Conservation (phyloP, 2,329 filamentous ascomycete genomes). For the Tolypocladium inflatum region DNA sequence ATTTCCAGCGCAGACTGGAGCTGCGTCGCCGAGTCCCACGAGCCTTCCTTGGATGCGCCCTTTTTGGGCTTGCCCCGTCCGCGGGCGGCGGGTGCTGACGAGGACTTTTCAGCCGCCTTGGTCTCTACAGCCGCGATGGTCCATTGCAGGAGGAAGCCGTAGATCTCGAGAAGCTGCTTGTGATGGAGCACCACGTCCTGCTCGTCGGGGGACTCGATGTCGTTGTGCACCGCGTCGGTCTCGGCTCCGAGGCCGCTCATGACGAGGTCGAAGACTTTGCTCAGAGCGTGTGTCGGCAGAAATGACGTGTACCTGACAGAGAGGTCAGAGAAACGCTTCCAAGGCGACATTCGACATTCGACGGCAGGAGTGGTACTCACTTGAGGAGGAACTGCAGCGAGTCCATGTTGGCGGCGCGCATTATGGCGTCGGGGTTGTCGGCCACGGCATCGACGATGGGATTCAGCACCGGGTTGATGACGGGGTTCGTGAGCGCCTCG, state of each 20-base stretch:
- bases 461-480: conserved; percentile 82
- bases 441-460: conserved; percentile 88
- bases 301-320: conserved; percentile 70
- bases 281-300: conserved; percentile 72
- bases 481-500: conserved; percentile 65
- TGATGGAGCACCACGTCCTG: conserved; percentile 80
- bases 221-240: conserved; percentile 74
- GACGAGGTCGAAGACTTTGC: conserved; percentile 86
- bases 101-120: conserved; percentile 84
- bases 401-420: conserved; percentile 71
- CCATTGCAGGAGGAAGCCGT: conserved; percentile 92
- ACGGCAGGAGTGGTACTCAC: conserved; percentile 55
- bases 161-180: conserved; percentile 86
- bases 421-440: conserved; percentile 83
- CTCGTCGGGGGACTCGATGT: conserved; percentile 78
- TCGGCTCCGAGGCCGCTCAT: conserved; percentile 79
- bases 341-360: conserved; percentile 5
- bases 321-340: conserved; percentile 39
- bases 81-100: conserved; percentile 54
- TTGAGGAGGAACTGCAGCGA: conserved; percentile 94
- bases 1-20: conserved; percentile 81
- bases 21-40: conserved; percentile 84
- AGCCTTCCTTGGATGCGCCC: conserved; percentile 64
- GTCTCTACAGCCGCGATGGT: conserved; percentile 88
- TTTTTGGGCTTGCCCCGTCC: conserved; percentile 72